Percentiles rank a stretch among this genome's conserved stretches.
Evolutionary conservation across 2,329 filamentous ascomycete genomes (phyloP).

Genomic region (Gyromitra esculenta): DNA sequence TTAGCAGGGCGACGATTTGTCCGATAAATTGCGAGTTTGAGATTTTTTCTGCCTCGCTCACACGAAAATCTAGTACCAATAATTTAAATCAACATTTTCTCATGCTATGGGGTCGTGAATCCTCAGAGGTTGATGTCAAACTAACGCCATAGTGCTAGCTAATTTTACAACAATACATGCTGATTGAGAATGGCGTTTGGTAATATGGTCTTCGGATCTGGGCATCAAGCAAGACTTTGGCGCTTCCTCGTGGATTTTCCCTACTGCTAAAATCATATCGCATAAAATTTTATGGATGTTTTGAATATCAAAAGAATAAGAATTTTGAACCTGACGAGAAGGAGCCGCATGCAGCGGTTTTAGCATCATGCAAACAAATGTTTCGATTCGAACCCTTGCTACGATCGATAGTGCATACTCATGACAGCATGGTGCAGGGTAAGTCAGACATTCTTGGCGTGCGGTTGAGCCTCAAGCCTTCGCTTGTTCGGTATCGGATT

Average conservation of each 20-base stretch:
- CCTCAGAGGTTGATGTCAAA: not conserved
- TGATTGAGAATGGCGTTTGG: not conserved
- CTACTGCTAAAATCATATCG: not conserved
- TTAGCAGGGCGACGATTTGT: not conserved
- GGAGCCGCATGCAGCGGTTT: constrained; percentile 18
- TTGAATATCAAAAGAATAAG: not conserved
- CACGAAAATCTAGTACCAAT: too few relatives aligned
- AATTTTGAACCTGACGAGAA: constrained; percentile 5
- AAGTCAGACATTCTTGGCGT: constrained; percentile 37
- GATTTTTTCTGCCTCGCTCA: not conserved
- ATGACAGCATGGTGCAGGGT: constrained; percentile 42
- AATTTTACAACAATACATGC: not conserved
- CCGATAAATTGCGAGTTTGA: not conserved
- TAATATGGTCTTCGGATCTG: not conserved
- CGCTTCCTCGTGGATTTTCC: not conserved
- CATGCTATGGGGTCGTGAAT: not conserved
- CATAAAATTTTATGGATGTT: not conserved
- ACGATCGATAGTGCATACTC: constrained; percentile 36
- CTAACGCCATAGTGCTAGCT: not conserved
- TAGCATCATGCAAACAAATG: constrained; percentile 19
- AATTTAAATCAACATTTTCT: not conserved
- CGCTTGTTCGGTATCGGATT: constrained; percentile 1
- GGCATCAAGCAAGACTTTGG: not conserved
- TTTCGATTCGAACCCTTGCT: constrained; percentile 34
- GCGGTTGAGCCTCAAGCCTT: constrained; percentile 41